A percentile compares a stretch with the other conserved stretches of the same genome.
Conservation (phyloP, 768 basidiomycete genomes). For the Hygrophoropsis aurantiaca region DNA sequence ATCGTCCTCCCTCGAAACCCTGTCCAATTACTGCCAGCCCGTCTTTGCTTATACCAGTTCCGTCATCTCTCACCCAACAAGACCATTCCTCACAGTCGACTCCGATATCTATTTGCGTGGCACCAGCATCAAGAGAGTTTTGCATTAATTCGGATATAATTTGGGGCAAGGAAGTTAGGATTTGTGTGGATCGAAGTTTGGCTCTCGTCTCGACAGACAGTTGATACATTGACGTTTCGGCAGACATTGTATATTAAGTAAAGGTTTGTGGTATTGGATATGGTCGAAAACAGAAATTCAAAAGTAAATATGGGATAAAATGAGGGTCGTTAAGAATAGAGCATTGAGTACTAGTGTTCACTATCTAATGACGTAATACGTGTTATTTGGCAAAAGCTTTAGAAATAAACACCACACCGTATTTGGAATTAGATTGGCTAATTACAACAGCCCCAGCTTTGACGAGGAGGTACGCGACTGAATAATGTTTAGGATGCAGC, state of each 20-base stretch:
- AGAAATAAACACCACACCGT: too few species aligned
- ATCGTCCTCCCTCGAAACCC: constrained; percentile 55
- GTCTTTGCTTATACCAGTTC: constrained; percentile 67
- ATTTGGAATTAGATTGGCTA: too few species aligned
- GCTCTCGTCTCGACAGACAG: constrained; percentile 65
- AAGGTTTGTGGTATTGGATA: too few species aligned
- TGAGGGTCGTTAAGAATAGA: too few species aligned
- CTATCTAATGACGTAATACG: too few species aligned
- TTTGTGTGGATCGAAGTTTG: constrained; percentile 77
- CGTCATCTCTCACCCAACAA: constrained; percentile 87
- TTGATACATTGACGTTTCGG: constrained; percentile 23
- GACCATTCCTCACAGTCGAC: constrained; percentile 77
- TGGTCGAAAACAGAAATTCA: too few species aligned
- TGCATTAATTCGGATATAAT: constrained; percentile 85
- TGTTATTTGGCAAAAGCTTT: too few species aligned
- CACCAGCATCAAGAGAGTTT: constrained; percentile 84
- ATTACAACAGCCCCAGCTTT: too few species aligned
- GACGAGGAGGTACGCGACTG: too few species aligned
- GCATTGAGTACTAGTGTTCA: too few species aligned
- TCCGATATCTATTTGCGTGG: constrained; percentile 66
- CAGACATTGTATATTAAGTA: constrained; percentile 16
- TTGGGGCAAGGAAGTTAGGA: constrained; percentile 79
- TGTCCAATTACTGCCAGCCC: constrained; percentile 55
- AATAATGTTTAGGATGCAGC: too few species aligned
- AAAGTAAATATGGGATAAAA: too few species aligned